A percentile compares a stretch with the other conserved stretches of the same genome.
phyloP scores from a whole-genome alignment of 2,329 filamentous ascomycete species.

The Neopestalotiopsis sp. region DNA sequence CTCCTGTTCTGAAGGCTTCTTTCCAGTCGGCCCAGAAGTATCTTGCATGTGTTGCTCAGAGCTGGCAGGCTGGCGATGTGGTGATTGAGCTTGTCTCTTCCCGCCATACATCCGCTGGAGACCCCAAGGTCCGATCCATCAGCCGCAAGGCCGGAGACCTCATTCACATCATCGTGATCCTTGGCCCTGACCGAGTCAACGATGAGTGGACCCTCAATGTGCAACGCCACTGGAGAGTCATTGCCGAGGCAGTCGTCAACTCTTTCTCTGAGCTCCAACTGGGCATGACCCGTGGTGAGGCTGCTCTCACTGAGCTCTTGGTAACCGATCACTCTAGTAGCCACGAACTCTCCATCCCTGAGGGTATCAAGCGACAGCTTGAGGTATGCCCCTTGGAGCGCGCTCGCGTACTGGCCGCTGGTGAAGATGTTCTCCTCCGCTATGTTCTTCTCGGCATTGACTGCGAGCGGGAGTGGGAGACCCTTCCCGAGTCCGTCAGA shows the following conservation, averaged over 20 bases:
- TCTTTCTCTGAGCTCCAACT: conserved; percentile 9
- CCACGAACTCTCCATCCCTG: background rate
- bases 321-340: background rate
- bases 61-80: conserved; percentile 3
- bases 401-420: background rate
- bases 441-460: conserved; percentile 9
- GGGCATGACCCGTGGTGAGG: conserved; percentile 9
- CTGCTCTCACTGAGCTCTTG: background rate
- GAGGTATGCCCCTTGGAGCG: background rate
- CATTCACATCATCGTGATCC: conserved; percentile 9
- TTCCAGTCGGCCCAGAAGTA: conserved; percentile 6
- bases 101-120: background rate
- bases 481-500: conserved; percentile 6
- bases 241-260: conserved; percentile 6
- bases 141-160: conserved; percentile 8
- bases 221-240: conserved; percentile 13
- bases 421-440: background rate
- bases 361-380: conserved; percentile 12
- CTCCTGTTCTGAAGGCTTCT: background rate
- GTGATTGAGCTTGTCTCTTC: conserved; percentile 13
- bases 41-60: background rate
- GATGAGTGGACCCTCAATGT: conserved; percentile 9
- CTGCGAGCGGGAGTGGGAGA: conserved; percentile 12
- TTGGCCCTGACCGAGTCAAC: conserved; percentile 7
- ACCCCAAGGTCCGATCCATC: conserved; percentile 6